phyloP scores from a whole-genome alignment of 2,329 filamentous ascomycete genomes.

The Setomelanomma holmii region DNA sequence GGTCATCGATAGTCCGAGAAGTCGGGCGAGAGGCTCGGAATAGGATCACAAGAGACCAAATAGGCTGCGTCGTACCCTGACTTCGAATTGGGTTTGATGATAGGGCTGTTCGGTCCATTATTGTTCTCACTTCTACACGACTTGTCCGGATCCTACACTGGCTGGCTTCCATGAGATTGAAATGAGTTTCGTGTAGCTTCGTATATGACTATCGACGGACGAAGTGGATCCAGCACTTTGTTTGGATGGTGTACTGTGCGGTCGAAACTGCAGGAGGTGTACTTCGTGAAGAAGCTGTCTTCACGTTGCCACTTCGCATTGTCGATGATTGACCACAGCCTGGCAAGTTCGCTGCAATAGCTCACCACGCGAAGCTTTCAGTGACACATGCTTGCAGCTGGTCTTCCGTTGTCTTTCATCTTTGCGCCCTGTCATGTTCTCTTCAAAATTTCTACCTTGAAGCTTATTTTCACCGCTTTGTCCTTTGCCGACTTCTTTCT shows the following conservation, averaged over 20 bases:
- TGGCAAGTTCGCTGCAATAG: too few relatives aligned
- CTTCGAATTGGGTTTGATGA: background rate
- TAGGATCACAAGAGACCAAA: background rate
- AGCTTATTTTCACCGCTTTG: background rate
- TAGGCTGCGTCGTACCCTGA: background rate
- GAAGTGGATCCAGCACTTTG: constrained; percentile 30
- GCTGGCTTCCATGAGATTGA: background rate
- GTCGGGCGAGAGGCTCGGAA: background rate
- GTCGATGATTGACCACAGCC: too few relatives aligned
- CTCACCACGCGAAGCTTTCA: constrained; percentile 31
- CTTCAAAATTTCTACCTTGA: background rate
- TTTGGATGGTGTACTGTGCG: constrained; percentile 24
- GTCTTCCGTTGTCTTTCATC: background rate
- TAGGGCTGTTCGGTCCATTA: background rate
- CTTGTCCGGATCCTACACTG: constrained; percentile 2
- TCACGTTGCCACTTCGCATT: constrained; percentile 40
- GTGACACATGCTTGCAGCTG: constrained; percentile 33
- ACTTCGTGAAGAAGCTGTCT: constrained; percentile 38
- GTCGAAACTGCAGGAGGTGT: constrained; percentile 34
- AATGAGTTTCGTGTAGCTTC: constrained; percentile 1
- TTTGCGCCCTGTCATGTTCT: too few relatives aligned
- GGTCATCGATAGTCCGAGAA: background rate
- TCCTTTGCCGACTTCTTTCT: too few relatives aligned
- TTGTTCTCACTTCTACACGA: background rate
- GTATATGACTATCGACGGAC: constrained; percentile 25